These are phyloP conservation scores for Cystobasidium slooffiae DNA, from an alignment of 1,284 basidiomycete genomes.

Conservation along the genomic window DNA sequence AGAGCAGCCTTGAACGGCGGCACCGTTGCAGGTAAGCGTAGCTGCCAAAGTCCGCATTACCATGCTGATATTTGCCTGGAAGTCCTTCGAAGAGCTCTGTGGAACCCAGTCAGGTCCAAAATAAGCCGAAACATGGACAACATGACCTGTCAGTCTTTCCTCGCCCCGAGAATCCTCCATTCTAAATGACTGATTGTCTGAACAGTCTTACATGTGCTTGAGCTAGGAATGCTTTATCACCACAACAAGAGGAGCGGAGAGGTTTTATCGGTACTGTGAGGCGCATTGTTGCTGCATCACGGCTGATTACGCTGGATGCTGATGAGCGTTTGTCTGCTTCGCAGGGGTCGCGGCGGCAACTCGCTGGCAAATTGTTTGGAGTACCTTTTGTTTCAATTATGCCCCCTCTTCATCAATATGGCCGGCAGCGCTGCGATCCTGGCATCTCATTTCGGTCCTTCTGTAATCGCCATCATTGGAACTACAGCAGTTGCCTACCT, in stretches of 20 bases:
- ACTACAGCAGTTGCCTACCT: background rate
- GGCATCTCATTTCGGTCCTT: background rate
- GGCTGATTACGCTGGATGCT: background rate
- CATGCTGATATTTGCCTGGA: background rate
- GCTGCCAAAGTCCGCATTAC: background rate
- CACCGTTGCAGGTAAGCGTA: background rate
- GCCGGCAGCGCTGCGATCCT: background rate
- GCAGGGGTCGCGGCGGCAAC: too few species aligned
- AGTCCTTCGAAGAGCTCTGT: conserved; percentile 21
- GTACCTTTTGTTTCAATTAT: background rate
- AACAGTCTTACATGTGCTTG: conserved; percentile 69
- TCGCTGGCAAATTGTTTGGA: too few species aligned
- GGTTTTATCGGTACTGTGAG: conserved; percentile 60
- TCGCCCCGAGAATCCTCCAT: background rate
- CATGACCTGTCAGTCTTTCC: background rate
- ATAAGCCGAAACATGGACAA: conserved; percentile 5
- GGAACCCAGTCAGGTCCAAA: conserved; percentile 7
- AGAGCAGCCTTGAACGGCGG: conserved; percentile 8
- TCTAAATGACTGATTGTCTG: background rate
- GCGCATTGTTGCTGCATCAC: background rate
- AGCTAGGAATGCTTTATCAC: conserved; percentile 83
- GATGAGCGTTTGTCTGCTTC: background rate
- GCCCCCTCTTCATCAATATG: background rate
- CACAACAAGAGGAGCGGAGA: conserved; percentile 71
- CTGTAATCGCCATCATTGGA: background rate